Conservation (phyloP, 805 yeast species). For the Candida mattraensis region DNA sequence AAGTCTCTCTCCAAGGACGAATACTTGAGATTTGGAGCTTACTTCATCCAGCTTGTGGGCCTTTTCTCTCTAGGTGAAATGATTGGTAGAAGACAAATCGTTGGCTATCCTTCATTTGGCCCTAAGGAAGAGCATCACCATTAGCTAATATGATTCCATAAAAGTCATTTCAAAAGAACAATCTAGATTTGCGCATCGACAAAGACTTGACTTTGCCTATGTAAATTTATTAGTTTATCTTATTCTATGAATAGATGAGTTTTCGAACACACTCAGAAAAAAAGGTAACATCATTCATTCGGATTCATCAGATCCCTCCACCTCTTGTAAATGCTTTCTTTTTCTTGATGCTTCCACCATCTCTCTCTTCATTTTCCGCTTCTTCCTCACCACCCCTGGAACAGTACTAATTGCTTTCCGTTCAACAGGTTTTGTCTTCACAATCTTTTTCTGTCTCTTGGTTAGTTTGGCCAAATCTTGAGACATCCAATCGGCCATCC, state of each 20-base stretch:
- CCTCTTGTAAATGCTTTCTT: conserved; percentile 39
- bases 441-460: conserved; percentile 57
- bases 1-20: conserved; percentile 48
- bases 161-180: not conserved
- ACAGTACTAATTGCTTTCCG: conserved; percentile 84
- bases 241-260: not conserved
- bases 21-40: conserved; percentile 66
- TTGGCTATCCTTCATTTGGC: conserved; percentile 77
- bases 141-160: conserved; percentile 5
- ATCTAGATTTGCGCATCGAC: conserved; percentile 12
- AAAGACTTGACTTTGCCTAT: conserved; percentile 4
- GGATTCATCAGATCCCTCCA: too few relatives aligned
- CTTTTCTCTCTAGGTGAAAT: conserved; percentile 94
- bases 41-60: conserved; percentile 82
- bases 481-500: conserved; percentile 80
- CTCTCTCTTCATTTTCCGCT: conserved; percentile 59
- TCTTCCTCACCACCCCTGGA: conserved; percentile 63
- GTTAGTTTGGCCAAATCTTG: conserved; percentile 58
- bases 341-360: conserved; percentile 78
- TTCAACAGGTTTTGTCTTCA: conserved; percentile 57
- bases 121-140: conserved; percentile 42
- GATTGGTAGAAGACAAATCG: conserved; percentile 90
- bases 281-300: conserved; percentile 5
- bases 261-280: conserved; percentile 1
- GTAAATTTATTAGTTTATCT: conserved; percentile 7